Percentiles rank a stretch among this genome's conserved stretches.
Evolutionary conservation across 169 alveolate species (phyloP).

Genomic region (Plasmodium ovale): DNA sequence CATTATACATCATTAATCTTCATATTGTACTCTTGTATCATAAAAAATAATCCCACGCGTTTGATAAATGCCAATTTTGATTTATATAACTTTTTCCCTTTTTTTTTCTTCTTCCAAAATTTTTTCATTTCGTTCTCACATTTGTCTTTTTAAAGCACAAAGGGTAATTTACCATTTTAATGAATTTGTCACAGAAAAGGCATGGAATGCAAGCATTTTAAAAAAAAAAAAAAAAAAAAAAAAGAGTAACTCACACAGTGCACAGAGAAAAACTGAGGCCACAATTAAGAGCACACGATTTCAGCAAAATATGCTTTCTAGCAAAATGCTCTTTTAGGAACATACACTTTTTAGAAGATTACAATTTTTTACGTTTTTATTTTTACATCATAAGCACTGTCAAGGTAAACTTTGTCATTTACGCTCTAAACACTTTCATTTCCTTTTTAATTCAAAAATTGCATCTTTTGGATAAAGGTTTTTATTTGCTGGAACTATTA

Average conservation of each 20-base stretch:
- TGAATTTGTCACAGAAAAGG: neutral
- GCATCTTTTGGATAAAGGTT: slow-evolving; percentile 7
- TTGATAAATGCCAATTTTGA: neutral
- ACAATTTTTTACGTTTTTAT: neutral
- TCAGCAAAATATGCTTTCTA: too few relatives aligned
- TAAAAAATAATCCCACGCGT: slow-evolving; percentile 8
- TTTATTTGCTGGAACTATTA: too few relatives aligned
- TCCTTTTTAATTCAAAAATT: slow-evolving; percentile 1
- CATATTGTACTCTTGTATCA: neutral
- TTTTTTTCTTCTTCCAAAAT: neutral
- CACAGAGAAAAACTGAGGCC: too few relatives aligned
- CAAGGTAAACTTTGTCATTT: slow-evolving; percentile 9
- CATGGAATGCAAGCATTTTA: neutral
- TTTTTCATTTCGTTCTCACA: neutral
- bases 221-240: neutral
- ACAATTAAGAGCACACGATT: too few relatives aligned
- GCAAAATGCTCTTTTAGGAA: too few relatives aligned
- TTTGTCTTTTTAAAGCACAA: slow-evolving; percentile 35
- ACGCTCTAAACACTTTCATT: neutral
- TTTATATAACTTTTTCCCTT: neutral
- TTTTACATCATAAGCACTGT: neutral
- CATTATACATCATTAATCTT: neutral
- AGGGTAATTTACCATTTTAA: neutral
- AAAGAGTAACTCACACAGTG: too few relatives aligned
- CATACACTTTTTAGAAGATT: too few relatives aligned